phyloP scores from a whole-genome alignment of 192 early-diverging fungal genomes.

The Backusella luteola region DNA sequence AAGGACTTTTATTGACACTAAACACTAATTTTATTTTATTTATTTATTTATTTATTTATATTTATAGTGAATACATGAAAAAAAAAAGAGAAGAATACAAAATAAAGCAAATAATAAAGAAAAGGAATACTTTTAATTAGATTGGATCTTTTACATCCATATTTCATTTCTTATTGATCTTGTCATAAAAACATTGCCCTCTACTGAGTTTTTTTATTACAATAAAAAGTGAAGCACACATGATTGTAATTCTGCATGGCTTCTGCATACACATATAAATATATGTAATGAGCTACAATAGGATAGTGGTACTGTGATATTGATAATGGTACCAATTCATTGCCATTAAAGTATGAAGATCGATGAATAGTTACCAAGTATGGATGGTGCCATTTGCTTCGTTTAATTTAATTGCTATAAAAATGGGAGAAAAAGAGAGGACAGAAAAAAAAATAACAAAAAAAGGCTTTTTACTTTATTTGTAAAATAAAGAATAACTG shows the following conservation, averaged over 20 bases:
- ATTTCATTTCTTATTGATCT: neutral
- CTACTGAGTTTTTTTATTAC: neutral
- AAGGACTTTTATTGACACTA: slow-evolving; percentile 6
- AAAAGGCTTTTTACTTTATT: neutral
- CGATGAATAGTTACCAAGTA: neutral
- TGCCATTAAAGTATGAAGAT: neutral
- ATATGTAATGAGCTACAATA: neutral
- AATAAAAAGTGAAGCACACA: neutral
- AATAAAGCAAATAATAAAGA: neutral
- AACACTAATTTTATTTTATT: neutral
- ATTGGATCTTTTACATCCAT: neutral
- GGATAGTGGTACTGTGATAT: neutral
- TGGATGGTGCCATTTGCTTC: neutral
- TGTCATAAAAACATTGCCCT: neutral
- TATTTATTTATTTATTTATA: neutral
- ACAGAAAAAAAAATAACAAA: neutral
- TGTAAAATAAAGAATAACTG: slow-evolving; percentile 8
- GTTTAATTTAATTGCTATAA: neutral
- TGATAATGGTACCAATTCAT: neutral
- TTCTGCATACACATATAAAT: neutral
- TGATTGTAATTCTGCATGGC: neutral
- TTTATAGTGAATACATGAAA: neutral
- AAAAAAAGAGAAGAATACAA: neutral
- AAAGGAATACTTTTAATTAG: neutral
- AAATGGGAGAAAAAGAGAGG: neutral